Percentiles rank a stretch among this genome's conserved stretches.
Evolutionary conservation across 1,284 basidiomycete genomes (phyloP).

Genomic region (Malassezia pachydermatis): DNA sequence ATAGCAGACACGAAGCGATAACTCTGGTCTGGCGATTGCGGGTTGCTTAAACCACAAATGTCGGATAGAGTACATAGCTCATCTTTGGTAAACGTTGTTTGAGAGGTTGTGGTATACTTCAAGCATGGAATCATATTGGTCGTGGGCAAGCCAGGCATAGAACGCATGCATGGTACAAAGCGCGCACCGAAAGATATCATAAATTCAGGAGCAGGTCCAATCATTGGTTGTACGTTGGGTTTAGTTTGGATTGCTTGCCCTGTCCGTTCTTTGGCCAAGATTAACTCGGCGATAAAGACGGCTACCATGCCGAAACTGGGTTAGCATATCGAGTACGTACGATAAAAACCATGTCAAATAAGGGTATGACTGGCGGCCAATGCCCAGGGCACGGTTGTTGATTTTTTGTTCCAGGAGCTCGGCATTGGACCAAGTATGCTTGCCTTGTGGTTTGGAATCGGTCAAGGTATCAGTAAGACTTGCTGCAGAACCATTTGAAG

Average conservation of each 20-base stretch:
- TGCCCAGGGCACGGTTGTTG: slow-evolving; percentile 56
- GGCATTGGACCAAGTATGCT: slow-evolving; percentile 13
- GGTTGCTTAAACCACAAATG: slow-evolving; percentile 66
- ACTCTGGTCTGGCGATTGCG: slow-evolving; percentile 66
- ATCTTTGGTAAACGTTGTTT: slow-evolving; percentile 32
- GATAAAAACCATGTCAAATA: slow-evolving; percentile 54
- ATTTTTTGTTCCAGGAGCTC: slow-evolving; percentile 40
- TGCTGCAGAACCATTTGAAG: not conserved
- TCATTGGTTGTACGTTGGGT: slow-evolving; percentile 78
- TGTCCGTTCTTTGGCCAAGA: slow-evolving; percentile 34
- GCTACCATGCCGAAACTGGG: slow-evolving; percentile 55
- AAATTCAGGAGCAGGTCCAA: slow-evolving; percentile 73
- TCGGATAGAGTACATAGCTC: slow-evolving; percentile 65
- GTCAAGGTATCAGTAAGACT: not conserved
- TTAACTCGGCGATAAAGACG: slow-evolving; percentile 39
- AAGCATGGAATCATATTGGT: slow-evolving; percentile 56
- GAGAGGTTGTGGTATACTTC: slow-evolving; percentile 51
- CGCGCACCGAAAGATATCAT: slow-evolving; percentile 78
- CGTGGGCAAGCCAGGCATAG: slow-evolving; percentile 36
- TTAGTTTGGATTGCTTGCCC: slow-evolving; percentile 50
- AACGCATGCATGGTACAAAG: slow-evolving; percentile 79
- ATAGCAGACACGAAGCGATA: slow-evolving; percentile 58
- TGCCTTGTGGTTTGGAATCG: not conserved
- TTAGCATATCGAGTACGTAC: not conserved
- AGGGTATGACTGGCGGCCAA: slow-evolving; percentile 70